A percentile compares a stretch with the other conserved stretches of the same genome.
phyloP scores from a whole-genome alignment of 352 stramenopile genomes.

The Hyaloperonospora arabidopsidis region DNA sequence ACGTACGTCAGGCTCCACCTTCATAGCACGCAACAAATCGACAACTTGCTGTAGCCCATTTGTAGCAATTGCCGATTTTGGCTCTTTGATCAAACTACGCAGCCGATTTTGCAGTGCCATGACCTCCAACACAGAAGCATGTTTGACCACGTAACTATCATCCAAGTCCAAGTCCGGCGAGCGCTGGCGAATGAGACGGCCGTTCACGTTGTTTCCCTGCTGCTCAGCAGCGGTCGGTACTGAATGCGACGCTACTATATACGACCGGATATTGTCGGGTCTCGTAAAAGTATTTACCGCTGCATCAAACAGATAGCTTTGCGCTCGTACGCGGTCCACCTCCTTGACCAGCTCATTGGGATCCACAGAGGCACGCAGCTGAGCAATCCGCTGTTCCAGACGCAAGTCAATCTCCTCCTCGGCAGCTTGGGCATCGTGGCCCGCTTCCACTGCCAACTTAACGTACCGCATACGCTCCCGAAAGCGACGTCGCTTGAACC shows the following conservation, averaged over 20 bases:
- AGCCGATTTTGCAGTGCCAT: conserved; percentile 61
- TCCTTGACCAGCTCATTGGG: conserved; percentile 78
- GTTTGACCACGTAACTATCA: conserved; percentile 58
- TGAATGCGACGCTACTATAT: conserved; percentile 44
- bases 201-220: conserved; percentile 7
- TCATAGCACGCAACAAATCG: conserved; percentile 71
- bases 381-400: conserved; percentile 73
- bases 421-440: conserved; percentile 44
- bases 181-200: conserved; percentile 45
- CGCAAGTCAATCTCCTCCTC: conserved; percentile 73
- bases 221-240: conserved; percentile 44
- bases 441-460: conserved; percentile 61
- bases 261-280: conserved; percentile 48
- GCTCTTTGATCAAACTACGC: conserved; percentile 50
- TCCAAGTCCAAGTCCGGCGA: conserved; percentile 62
- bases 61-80: conserved; percentile 47
- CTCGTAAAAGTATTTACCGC: conserved; percentile 55
- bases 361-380: conserved; percentile 53
- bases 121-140: conserved; percentile 51
- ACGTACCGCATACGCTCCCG: conserved; percentile 74
- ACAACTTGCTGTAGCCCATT: conserved; percentile 71
- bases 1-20: conserved; percentile 60
- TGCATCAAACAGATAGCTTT: conserved; percentile 62
- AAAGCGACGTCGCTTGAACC: conserved; percentile 77
- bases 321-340: conserved; percentile 55